Base-by-base conservation (phyloP, 202 grass and related monocot species). In the Carex sylvatica region DNA sequence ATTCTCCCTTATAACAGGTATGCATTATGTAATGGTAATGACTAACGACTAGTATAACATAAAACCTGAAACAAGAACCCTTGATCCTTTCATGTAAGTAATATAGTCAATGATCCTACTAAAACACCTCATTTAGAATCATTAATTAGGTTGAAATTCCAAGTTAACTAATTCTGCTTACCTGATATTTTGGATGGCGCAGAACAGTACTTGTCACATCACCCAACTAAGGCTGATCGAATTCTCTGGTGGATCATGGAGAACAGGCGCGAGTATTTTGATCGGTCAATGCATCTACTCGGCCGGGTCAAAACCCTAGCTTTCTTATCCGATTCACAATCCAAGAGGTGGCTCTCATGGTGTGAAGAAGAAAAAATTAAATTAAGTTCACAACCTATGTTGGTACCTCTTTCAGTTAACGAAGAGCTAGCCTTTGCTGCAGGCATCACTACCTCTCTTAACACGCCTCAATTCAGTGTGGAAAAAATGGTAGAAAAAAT, bases 241-340 rank as follows among this genome's bases (percentile, higher is more conserved):
- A 86, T 89, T 73, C 55, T 89, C 61, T 89, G 87, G 87, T 89
- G 83, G 87, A 89, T 89, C 71, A 89, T 89, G 87, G 87, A 89
- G 73, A 89, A 89, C 65, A 80, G 87, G 51, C 84, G 72, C 8
- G 87, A 83, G 78, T 89, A 89, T 60, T 89, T 89, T 79, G 84
- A 86, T 23, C 28, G 87, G 30, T 89, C 87, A 83, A 89, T 79
- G 84, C 69, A 83, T 83, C 23, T 83, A 66, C 87, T 89, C 11
- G 26, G 58, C 65, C 70, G 40, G 19, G 87, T 89, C 33, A 89
- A 89, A 70, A 83, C 78, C 52, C 72, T 89, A 16, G 54, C 79
- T 56, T 89, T 89, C 80, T 83, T 89, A 76, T 89, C 87, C 3
- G 44, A 80, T 16, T 86, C 79, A 11, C 87, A 89, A 58, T 83